Percentiles rank a stretch among this genome's conserved stretches.
These are phyloP conservation scores for Mycena epipterygia DNA, from an alignment of 768 basidiomycete species.

Conservation along the genomic window DNA sequence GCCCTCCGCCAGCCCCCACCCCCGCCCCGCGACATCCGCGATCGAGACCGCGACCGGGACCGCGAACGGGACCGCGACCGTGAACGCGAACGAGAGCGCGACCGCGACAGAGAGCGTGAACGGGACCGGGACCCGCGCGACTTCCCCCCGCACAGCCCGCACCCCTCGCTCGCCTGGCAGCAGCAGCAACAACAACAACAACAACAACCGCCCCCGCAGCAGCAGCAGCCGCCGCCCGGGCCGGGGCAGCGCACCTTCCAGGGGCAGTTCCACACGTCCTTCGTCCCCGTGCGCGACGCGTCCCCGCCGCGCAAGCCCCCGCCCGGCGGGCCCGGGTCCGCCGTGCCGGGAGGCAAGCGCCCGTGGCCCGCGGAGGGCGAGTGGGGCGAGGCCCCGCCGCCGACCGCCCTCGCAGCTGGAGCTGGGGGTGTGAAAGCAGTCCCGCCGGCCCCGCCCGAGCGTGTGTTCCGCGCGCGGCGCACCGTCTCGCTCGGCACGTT, in stretches of 20 bases:
- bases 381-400: not conserved
- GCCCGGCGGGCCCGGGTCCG: not conserved
- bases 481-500: constrained; percentile 22
- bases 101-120: constrained; percentile 16
- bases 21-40: not conserved
- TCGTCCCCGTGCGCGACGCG: constrained; percentile 33
- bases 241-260: constrained; percentile 29
- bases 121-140: constrained; percentile 20
- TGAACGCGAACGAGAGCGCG: constrained; percentile 18
- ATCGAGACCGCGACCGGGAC: not conserved
- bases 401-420: too few species aligned
- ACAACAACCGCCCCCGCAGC: not conserved
- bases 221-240: not conserved
- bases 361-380: not conserved
- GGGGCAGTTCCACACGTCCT: constrained; percentile 38
- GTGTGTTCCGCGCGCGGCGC: constrained; percentile 24
- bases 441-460: constrained; percentile 21
- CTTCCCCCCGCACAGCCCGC: constrained; percentile 19
- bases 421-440: too few species aligned
- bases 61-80: constrained; percentile 12
- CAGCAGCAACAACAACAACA: not conserved
- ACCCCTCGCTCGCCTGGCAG: constrained; percentile 32
- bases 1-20: constrained; percentile 24
- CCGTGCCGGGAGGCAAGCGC: not conserved
- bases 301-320: constrained; percentile 19